Base-by-base conservation (phyloP, 805 yeast species). In the Wickerhamiella kazuoi region DNA sequence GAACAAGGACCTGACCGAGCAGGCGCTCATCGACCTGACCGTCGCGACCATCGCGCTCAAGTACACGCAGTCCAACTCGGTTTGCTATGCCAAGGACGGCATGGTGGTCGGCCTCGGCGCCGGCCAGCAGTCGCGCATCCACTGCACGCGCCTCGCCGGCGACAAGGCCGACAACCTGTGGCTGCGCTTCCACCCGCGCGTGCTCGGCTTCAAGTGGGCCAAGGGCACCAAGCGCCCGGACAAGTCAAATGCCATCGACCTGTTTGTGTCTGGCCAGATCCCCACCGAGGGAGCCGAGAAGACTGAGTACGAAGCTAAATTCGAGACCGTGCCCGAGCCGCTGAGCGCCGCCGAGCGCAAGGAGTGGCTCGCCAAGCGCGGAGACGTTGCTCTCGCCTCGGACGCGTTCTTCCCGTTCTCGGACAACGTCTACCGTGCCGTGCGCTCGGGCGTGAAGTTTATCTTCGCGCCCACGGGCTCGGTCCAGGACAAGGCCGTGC, bases 381-480 rank as follows among this genome's bases (percentile, higher is more conserved):
- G 67, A 43, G 76, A 81, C 52, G 99, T 90, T 41, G 84, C 97
- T 11, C 69, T 86, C 51, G 79, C 95, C 15, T 84, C 96, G 3
- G 99, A 90, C 60, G 99, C 99, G 21, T 90, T 90, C 75, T 90
- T 90, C 93, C 99, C 99, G 64, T 90, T 90, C 90, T 90, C 97
- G 49, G 99, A 90, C 63, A 90, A 90, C 58, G 94, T 90, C 51
- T 84, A 87, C 74, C 76, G 99, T 62, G 97, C 97, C 48, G 95
- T 76, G 38, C 76, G 81, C 69, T 79, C 93, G 16, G 99, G 99
- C 60, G 99, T 86, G 52, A 83, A 82, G 63, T 90, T 68, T 66
- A 71, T 90, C 57, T 93, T 94, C 54, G 98, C 99, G 38, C 94
- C 99, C 43, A 74, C 93, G 37, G 99, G 99, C 42, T 83, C 95